Evolutionary conservation across 768 basidiomycete genomes (phyloP).

Genomic region (Mycena maculata): DNA sequence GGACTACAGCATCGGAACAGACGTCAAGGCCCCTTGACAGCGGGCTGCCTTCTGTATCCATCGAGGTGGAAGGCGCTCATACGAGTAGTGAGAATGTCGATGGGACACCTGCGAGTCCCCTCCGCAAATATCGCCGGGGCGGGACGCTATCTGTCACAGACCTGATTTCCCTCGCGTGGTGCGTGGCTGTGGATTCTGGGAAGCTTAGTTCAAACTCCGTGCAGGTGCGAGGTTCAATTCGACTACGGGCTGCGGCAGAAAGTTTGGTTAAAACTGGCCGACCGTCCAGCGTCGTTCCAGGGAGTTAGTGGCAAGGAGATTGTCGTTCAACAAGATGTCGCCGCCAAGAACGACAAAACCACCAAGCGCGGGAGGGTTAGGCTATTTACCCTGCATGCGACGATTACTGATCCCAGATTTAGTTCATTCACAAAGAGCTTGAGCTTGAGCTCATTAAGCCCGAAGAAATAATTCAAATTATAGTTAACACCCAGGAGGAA

Average conservation of each 20-base stretch:
- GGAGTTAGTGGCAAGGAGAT: slow-evolving; percentile 73
- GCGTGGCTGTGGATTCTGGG: slow-evolving; percentile 37
- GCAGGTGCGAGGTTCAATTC: slow-evolving; percentile 84
- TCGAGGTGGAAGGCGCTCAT: slow-evolving; percentile 45
- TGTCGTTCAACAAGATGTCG: slow-evolving; percentile 60
- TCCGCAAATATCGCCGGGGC: slow-evolving; percentile 56
- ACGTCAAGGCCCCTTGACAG: slow-evolving; percentile 24
- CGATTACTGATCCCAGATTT: not conserved
- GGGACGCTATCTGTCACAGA: slow-evolving; percentile 71
- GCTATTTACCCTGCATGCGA: slow-evolving; percentile 4
- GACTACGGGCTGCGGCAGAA: slow-evolving; percentile 78
- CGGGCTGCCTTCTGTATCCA: slow-evolving; percentile 46
- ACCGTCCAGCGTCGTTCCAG: slow-evolving; percentile 67
- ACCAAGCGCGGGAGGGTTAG: slow-evolving; percentile 68
- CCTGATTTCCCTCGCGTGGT: slow-evolving; percentile 72
- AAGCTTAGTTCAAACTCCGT: not conserved
- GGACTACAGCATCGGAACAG: not conserved
- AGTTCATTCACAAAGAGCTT: slow-evolving; percentile 82
- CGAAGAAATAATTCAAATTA: slow-evolving; percentile 62
- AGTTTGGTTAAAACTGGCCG: slow-evolving; percentile 58
- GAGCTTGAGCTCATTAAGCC: slow-evolving; percentile 80
- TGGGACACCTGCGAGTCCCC: slow-evolving; percentile 46
- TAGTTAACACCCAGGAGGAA: slow-evolving; percentile 69
- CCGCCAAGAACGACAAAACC: slow-evolving; percentile 64
- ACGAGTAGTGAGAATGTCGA: not conserved